phyloP scores from a whole-genome alignment of 306 rosid species.

The Fragaria nilgerrensis region DNA sequence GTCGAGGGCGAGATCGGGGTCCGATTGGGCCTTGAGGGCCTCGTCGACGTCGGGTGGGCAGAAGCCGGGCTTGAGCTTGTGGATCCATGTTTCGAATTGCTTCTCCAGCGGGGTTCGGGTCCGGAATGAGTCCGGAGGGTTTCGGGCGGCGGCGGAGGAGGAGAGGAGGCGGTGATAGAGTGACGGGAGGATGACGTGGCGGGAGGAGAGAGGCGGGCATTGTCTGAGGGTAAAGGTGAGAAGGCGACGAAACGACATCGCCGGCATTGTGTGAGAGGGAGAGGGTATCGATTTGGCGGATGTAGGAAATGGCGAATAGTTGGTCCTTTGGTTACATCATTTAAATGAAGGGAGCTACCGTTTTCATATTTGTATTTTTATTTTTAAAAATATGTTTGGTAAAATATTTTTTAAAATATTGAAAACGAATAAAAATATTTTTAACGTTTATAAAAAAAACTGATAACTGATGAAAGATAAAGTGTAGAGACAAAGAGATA shows the following conservation, averaged over 20 bases:
- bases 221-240: conserved; percentile 27
- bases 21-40: conserved; percentile 67
- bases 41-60: conserved; percentile 55
- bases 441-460: no score
- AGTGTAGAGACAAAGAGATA: no score
- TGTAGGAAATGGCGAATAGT: no score
- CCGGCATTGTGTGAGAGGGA: conserved; percentile 22
- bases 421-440: no score
- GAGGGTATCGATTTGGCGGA: background rate
- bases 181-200: background rate
- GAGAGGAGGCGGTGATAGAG: conserved; percentile 22
- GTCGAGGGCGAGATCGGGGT: conserved; percentile 89
- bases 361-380: no score
- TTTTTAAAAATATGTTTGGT: no score
- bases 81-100: conserved; percentile 81
- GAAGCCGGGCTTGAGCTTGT: conserved; percentile 82
- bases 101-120: conserved; percentile 72
- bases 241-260: conserved; percentile 26
- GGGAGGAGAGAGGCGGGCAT: conserved; percentile 8
- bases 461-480: no score
- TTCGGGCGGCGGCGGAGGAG: conserved; percentile 18
- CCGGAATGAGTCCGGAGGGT: conserved; percentile 16
- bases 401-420: no score
- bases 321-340: no score
- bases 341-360: no score